A percentile compares a stretch with the other conserved stretches of the same genome.
Evolutionary conservation across 2,329 filamentous ascomycete genomes (phyloP).

Genomic region (Neofusicoccum ribis): DNA sequence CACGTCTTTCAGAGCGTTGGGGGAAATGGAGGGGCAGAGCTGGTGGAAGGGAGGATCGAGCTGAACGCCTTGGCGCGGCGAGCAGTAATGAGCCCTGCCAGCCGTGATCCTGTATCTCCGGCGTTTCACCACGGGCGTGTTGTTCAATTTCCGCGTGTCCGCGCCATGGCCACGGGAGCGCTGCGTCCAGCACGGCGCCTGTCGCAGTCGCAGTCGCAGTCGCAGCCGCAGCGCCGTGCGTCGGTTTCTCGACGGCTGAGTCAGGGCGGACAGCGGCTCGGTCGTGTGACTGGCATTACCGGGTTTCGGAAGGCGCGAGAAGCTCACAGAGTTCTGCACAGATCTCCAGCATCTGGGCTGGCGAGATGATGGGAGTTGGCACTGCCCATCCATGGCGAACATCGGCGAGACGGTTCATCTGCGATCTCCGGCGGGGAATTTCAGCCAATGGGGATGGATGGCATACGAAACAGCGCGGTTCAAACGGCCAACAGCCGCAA

Average conservation of each 20-base stretch:
- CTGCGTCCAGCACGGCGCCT: not conserved
- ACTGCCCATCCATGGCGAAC: not conserved
- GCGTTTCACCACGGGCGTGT: not conserved
- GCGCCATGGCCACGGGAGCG: not conserved
- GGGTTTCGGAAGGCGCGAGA: not conserved
- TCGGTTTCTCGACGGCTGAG: not conserved
- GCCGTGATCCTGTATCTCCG: not conserved
- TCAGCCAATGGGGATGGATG: not conserved
- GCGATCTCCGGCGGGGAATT: not conserved
- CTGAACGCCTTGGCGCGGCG: not conserved
- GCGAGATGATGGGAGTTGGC: not conserved
- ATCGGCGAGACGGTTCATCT: not conserved
- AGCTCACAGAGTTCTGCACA: not conserved
- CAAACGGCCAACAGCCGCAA: not conserved
- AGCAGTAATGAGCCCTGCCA: not conserved
- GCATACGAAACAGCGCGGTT: not conserved
- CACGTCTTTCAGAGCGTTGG: not conserved
- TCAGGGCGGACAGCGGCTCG: not conserved
- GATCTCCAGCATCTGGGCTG: not conserved
- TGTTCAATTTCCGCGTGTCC: not conserved
- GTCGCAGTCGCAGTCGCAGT: not conserved
- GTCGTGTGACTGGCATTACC: not conserved
- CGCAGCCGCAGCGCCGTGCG: not conserved
- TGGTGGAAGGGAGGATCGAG: not conserved
- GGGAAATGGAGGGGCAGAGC: no score